Evolutionary conservation across 1,284 basidiomycete species (phyloP).

Genomic region (Kwoniella shivajii): DNA sequence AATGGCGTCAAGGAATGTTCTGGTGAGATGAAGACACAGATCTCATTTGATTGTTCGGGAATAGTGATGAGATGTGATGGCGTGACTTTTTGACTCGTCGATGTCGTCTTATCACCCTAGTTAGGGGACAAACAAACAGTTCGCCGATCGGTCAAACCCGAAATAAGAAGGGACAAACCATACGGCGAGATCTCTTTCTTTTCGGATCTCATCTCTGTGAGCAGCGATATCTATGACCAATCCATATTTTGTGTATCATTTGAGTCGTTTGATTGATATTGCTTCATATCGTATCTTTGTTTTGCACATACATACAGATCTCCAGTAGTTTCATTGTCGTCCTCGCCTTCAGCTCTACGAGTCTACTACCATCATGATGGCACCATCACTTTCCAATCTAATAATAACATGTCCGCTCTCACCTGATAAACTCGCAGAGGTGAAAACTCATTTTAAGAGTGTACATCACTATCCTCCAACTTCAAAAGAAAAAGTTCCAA

Average conservation of each 20-base stretch:
- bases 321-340: not conserved
- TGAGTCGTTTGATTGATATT: too few species aligned
- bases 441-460: conserved; percentile 35
- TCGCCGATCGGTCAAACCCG: conserved; percentile 10
- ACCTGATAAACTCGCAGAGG: conserved; percentile 20
- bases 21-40: too few species aligned
- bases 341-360: not conserved
- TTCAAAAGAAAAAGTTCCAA: conserved; percentile 19
- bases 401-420: conserved; percentile 27
- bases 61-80: not conserved
- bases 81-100: not conserved
- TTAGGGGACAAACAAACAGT: too few species aligned
- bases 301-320: too few species aligned
- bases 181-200: not conserved
- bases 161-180: not conserved
- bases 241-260: not conserved
- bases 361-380: conserved; percentile 4
- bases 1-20: too few species aligned
- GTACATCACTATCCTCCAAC: conserved; percentile 37
- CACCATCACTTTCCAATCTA: conserved; percentile 15
- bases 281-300: too few species aligned
- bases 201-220: not conserved
- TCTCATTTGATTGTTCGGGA: not conserved
- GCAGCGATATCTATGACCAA: not conserved
- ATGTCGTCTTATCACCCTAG: not conserved